Conservation (phyloP, 768 basidiomycete species). For the Pleurotus djamor region DNA sequence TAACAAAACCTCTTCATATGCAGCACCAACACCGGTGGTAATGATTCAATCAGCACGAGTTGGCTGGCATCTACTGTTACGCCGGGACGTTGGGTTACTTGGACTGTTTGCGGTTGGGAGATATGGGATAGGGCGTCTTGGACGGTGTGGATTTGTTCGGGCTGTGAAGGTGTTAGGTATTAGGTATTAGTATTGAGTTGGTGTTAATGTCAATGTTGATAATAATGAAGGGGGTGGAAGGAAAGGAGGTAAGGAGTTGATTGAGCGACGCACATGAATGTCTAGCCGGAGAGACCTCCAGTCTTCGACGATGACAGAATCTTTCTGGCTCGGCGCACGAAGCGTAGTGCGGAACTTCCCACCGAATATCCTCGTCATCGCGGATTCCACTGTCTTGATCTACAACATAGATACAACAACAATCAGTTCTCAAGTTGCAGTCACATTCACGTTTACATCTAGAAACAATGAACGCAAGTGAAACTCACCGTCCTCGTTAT, state of each 20-base stretch:
- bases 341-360: conserved; percentile 89
- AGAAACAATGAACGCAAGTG: too few species aligned
- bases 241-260: too few species aligned
- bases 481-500: conserved; percentile 70
- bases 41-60: conserved; percentile 67
- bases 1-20: conserved; percentile 93
- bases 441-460: too few species aligned
- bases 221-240: not conserved
- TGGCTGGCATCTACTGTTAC: conserved; percentile 66
- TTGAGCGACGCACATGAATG: conserved; percentile 61
- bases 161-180: conserved; percentile 32
- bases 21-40: conserved; percentile 82
- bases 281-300: conserved; percentile 89
- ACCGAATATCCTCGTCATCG: conserved; percentile 91
- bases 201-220: not conserved
- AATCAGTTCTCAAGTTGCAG: too few species aligned
- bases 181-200: not conserved
- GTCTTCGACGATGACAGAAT: conserved; percentile 87
- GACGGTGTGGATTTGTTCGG: conserved; percentile 72
- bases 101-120: conserved; percentile 77
- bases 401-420: conserved; percentile 20
- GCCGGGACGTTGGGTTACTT: conserved; percentile 61
- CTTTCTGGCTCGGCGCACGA: conserved; percentile 76
- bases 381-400: conserved; percentile 81
- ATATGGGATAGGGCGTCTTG: conserved; percentile 81